A percentile compares a stretch with the other conserved stretches of the same genome.
These are phyloP conservation scores for Lepidium aucheri DNA, from an alignment of 345 rosid species.

Conservation along the genomic window DNA sequence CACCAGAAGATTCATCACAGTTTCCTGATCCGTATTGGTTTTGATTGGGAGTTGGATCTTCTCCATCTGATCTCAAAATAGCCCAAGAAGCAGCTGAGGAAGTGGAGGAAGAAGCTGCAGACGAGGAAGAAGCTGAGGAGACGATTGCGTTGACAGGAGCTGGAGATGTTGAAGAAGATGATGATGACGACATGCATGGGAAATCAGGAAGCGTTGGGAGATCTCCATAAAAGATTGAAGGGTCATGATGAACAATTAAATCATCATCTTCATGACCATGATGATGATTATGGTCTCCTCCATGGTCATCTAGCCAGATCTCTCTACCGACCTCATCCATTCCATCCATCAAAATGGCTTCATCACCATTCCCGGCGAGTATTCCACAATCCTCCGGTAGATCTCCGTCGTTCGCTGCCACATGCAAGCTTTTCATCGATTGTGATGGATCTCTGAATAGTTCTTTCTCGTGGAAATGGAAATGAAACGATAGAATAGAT, in stretches of 20 bases:
- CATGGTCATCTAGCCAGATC: conserved; percentile 48
- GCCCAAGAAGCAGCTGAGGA: conserved; percentile 83
- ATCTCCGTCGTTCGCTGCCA: conserved; percentile 17
- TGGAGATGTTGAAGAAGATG: conserved; percentile 79
- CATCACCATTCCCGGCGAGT: conserved; percentile 20
- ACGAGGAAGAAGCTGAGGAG: conserved; percentile 45
- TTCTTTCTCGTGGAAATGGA: background rate
- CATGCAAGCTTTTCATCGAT: conserved; percentile 30
- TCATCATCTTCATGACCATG: conserved; percentile 40
- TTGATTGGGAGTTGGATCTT: conserved; percentile 26
- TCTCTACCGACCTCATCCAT: conserved; percentile 31
- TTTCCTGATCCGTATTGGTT: conserved; percentile 14
- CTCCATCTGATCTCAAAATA: conserved; percentile 51
- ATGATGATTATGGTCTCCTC: conserved; percentile 35
- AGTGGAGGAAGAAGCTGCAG: conserved; percentile 49
- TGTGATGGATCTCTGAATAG: background rate
- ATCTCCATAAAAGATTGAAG: conserved; percentile 54
- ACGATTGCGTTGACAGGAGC: conserved; percentile 53
- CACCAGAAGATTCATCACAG: conserved; percentile 27
- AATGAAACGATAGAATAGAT: conserved; percentile 11
- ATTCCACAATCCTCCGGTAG: conserved; percentile 15
- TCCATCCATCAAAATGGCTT: conserved; percentile 23
- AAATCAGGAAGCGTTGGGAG: conserved; percentile 72
- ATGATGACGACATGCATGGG: conserved; percentile 97
- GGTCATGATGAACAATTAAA: conserved; percentile 42